Base-by-base conservation (phyloP, 2,329 filamentous ascomycete species). In the Claviceps quebecensis region DNA sequence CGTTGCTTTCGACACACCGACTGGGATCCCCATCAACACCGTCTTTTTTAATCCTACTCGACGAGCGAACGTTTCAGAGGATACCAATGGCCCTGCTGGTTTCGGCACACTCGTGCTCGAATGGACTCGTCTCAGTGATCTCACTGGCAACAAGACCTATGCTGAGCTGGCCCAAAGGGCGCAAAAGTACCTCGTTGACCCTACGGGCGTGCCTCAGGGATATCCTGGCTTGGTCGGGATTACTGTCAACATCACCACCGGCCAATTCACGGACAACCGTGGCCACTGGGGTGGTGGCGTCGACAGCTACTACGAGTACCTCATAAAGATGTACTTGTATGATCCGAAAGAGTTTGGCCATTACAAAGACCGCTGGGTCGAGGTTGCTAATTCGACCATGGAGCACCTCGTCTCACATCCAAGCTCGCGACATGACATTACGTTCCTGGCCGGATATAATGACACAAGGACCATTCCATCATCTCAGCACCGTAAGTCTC, bases 241-340 rank as follows among this genome's bases (percentile, higher is more conserved):
- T 29, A 68, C 77, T 44, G 75, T 95, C 41, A 72, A 80, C 56
- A 74, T 88, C 54, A 61, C 68, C 1, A 80, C 76, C 2, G 88
- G 88, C 22, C 58, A 71, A 6, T 91, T 94, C 58, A 57, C 76
- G 14, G 78, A 91, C 60, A 75, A 75, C 22, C 60, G 57, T 1
- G 87, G 88, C 47, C 84, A 86, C 45, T 95, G 87, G 87, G 77
- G 78, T 41, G 87, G 83, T 49, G 84, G 85, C 13, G 77, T 77
- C 26, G 87, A 94, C 65, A 87, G 81, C 41, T 94, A 83, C 69
- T 95, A 94, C 68, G 87, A 94, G 67, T 94, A 94, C 60, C 76
- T 95, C 38, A 83, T 95, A 65, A 95, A 95, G 72, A 91, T 93
- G 86, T 94, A 83, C 60, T 66, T 91, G 51, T 94, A 94, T 63